Evolutionary conservation across 257 asterid species (phyloP).

Genomic region (Cruciata laevipes): DNA sequence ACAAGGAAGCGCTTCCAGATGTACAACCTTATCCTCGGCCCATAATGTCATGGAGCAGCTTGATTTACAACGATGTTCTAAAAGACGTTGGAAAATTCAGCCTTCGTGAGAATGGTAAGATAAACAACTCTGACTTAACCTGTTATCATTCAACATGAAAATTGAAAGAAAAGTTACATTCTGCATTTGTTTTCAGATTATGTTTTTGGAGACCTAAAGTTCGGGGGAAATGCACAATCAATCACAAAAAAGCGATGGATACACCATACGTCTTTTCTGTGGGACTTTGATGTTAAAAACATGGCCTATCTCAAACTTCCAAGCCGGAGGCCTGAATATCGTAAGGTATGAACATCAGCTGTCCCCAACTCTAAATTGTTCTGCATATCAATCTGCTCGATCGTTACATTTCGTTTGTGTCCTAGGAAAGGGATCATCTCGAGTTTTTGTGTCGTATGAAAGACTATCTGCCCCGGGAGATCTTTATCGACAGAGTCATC

Average conservation of each 20-base stretch:
- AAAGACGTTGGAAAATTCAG: constrained; percentile 54
- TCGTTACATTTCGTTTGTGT: constrained; percentile 6
- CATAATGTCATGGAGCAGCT: constrained; percentile 46
- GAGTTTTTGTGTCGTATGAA: constrained; percentile 83
- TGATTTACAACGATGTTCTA: too few species aligned
- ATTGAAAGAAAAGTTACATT: neutral
- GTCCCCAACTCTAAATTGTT: neutral
- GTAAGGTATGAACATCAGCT: constrained; percentile 44
- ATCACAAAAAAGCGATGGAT: constrained; percentile 80
- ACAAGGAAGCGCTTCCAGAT: constrained; percentile 66
- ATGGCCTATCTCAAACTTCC: constrained; percentile 79
- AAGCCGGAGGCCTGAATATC: constrained; percentile 62
- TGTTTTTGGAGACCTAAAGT: constrained; percentile 65
- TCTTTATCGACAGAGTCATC: constrained; percentile 48
- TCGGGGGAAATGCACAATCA: constrained; percentile 97
- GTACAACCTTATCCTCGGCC: constrained; percentile 73
- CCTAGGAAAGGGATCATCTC: constrained; percentile 62
- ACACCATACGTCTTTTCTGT: constrained; percentile 84
- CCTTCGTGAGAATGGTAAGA: constrained; percentile 82
- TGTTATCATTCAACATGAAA: too few species aligned
- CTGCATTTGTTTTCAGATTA: constrained; percentile 49
- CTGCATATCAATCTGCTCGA: neutral
- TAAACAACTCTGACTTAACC: too few species aligned
- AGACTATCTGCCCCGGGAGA: constrained; percentile 47
- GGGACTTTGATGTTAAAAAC: constrained; percentile 70